Conservation (phyloP, 2,329 filamentous ascomycete genomes). For the Pyrenophora teres region DNA sequence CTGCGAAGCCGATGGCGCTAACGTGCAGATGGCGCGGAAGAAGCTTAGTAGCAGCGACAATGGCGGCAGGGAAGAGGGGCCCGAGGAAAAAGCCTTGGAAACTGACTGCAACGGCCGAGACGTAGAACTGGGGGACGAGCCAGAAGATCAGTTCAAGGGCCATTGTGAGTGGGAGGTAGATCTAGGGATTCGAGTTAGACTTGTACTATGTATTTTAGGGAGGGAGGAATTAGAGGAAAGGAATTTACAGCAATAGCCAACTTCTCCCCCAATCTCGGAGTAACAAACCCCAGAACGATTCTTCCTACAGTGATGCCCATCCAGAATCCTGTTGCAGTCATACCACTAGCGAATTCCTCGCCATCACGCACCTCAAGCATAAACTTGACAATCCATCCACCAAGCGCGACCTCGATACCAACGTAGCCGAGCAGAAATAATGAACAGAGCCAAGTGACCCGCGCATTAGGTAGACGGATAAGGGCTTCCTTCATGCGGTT, state of each 20-base stretch:
- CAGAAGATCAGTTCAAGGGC: constrained; percentile 75
- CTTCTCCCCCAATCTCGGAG: constrained; percentile 74
- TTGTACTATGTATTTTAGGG: neutral
- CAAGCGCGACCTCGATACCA: constrained; percentile 74
- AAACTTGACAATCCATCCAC: constrained; percentile 80
- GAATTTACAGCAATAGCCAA: constrained; percentile 51
- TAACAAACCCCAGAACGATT: constrained; percentile 75
- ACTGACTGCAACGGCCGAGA: constrained; percentile 71
- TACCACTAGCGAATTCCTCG: constrained; percentile 70
- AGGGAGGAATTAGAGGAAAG: neutral
- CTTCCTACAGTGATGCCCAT: constrained; percentile 77
- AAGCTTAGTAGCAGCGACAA: constrained; percentile 75
- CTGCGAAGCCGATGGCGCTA: constrained; percentile 78
- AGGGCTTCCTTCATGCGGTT: constrained; percentile 59
- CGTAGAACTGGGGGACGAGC: constrained; percentile 77
- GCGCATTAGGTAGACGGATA: constrained; percentile 50
- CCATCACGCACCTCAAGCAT: constrained; percentile 80
- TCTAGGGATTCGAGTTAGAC: constrained; percentile 30
- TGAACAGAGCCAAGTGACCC: constrained; percentile 74
- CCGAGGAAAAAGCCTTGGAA: constrained; percentile 80
- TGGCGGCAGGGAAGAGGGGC: constrained; percentile 75
- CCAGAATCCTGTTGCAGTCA: constrained; percentile 83
- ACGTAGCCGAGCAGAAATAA: constrained; percentile 79
- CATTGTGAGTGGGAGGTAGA: constrained; percentile 69
- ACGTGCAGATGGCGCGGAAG: constrained; percentile 76